phyloP scores from a whole-genome alignment of 225 moss, liverwort and hornwort genomes.

The Polytrichum formosum region DNA sequence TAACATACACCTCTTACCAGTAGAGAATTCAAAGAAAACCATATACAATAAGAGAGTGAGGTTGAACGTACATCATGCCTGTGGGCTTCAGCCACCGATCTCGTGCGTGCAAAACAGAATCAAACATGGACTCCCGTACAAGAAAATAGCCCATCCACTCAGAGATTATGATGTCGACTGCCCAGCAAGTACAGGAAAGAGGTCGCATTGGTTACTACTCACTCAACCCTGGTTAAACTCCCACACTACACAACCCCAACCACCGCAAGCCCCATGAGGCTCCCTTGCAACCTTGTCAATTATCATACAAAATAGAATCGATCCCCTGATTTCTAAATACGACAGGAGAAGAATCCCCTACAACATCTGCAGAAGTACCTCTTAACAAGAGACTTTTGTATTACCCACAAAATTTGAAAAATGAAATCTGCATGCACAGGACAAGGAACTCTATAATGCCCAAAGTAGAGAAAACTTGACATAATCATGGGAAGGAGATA shows the following conservation, averaged over 20 bases:
- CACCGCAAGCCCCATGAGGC: conserved; percentile 48
- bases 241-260: conserved; percentile 73
- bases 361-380: too few relatives aligned
- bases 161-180: conserved; percentile 99
- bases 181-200: conserved; percentile 72
- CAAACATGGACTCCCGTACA: conserved; percentile 97
- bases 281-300: conserved; percentile 22
- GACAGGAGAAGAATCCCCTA: too few relatives aligned
- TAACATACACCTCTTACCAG: too few relatives aligned
- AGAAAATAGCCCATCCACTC: conserved; percentile 99
- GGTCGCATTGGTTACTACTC: conserved; percentile 78
- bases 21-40: too few relatives aligned
- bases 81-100: conserved; percentile 86
- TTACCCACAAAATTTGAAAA: too few relatives aligned
- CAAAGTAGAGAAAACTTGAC: too few relatives aligned
- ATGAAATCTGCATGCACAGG: too few relatives aligned
- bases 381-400: too few relatives aligned
- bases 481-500: background rate
- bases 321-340: too few relatives aligned
- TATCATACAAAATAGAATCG: too few relatives aligned
- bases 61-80: conserved; percentile 79
- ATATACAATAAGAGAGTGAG: background rate
- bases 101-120: conserved; percentile 86
- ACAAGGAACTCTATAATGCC: too few relatives aligned
- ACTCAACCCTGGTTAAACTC: conserved; percentile 77